Base-by-base conservation (phyloP, 305 asterid species). In the Salvia sclarea region DNA sequence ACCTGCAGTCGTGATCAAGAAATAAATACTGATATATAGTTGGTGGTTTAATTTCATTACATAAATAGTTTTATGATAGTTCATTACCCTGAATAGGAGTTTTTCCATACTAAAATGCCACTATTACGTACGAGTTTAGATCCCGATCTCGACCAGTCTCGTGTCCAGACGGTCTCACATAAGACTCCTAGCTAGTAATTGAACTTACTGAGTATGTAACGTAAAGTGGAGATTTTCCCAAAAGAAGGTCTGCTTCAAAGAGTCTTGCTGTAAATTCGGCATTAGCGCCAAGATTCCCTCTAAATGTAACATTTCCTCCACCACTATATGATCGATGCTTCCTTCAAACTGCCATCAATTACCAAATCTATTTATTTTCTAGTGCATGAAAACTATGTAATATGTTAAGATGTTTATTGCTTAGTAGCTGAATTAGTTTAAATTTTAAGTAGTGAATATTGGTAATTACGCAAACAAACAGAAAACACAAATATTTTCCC, bases 271-370 rank as follows among this genome's bases (percentile, higher is more conserved):
- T 79, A 65, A 84, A 86, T 59, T 76, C 84, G 53, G 79, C 74
- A 59, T 61, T 62, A 24, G 60, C 76, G 12, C 55, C 84, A 40
- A 92, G 90, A 74, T 68, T 78, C 59, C 98, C 97, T 14, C 14
- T 60, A 76, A 92, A 90, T 68, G 84, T 77, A 79, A 92, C 63
- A 78, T 77, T 85, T 79, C 97, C 97, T 71, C 98, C 98, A 64
- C 98, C 97, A 54, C 64, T 80, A 79, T 82, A 90, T 41, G 98
- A 83, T 54, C 38, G 98, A 83, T 54, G 81, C 79, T 71, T 80
- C 95, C 70, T 82, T 74, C 76, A 84, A 78, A 69, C 98, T 92
- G 77, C 64, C 47, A 57, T 25, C 71, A 11, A 11, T n/a, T 4
- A 6, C 3, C 22, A 45, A 1, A 45, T 16, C 3, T 16, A 4